phyloP scores from a whole-genome alignment of 1,139 yeast genomes.

The Arxiozyma slooffiae region DNA sequence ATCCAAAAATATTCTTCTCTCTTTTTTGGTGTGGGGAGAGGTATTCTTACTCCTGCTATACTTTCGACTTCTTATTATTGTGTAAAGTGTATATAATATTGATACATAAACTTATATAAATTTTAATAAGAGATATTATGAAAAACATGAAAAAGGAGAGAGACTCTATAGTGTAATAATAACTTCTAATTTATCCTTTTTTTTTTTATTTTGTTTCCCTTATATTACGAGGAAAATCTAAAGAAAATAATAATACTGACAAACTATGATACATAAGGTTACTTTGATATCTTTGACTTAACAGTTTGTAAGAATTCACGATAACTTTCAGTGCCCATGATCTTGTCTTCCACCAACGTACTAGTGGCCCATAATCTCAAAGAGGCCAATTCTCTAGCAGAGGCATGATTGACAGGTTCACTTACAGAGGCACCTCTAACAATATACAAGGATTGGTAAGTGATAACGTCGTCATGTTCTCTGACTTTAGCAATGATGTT shows the following conservation, averaged over 20 bases:
- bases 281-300: slow-evolving; percentile 28
- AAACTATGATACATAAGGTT: neutral
- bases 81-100: no score
- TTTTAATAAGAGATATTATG: no score
- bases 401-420: slow-evolving; percentile 55
- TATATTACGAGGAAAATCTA: no score
- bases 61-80: no score
- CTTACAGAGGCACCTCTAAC: slow-evolving; percentile 80
- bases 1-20: no score
- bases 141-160: neutral
- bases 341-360: slow-evolving; percentile 83
- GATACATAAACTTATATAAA: no score
- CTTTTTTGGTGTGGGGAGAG: no score
- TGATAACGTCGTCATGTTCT: slow-evolving; percentile 64
- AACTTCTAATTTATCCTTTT: no score
- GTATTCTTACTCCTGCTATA: neutral
- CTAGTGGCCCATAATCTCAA: slow-evolving; percentile 91
- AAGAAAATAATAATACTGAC: no score
- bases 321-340: slow-evolving; percentile 65
- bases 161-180: no score
- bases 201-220: no score
- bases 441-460: slow-evolving; percentile 76
- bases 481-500: slow-evolving; percentile 74
- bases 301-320: slow-evolving; percentile 60
- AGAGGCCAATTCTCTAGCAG: slow-evolving; percentile 67